A percentile compares a stretch with the other conserved stretches of the same genome.
Conservation (phyloP, 495 filamentous ascomycete species). For the Neurospora sp. region DNA sequence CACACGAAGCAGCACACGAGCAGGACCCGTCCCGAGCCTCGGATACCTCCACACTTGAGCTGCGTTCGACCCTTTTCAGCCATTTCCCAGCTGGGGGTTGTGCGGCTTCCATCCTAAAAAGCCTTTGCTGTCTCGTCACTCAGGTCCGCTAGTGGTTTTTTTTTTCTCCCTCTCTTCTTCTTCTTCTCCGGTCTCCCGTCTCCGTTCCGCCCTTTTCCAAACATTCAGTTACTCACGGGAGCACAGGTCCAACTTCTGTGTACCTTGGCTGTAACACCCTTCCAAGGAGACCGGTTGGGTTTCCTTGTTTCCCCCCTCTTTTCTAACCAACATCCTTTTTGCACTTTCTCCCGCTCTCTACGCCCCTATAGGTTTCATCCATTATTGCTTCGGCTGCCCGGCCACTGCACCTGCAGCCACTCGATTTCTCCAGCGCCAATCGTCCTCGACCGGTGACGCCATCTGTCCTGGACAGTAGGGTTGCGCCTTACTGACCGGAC, state of each 20-base stretch:
- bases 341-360: neutral
- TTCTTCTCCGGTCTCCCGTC: neutral
- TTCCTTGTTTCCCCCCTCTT: slow-evolving; percentile 1
- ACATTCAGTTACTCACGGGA: neutral
- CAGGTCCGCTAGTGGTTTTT: neutral
- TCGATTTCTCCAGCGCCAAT: slow-evolving; percentile 4
- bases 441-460: neutral
- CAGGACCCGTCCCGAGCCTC: neutral
- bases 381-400: neutral
- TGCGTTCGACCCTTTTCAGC: neutral
- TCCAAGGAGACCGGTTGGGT: neutral
- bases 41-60: neutral
- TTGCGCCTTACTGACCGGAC: neutral
- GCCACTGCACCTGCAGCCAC: neutral
- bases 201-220: neutral
- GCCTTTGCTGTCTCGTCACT: neutral
- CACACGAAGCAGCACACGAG: neutral
- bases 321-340: neutral
- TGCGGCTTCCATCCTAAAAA: slow-evolving; percentile 1
- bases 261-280: neutral
- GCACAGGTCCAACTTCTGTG: slow-evolving; percentile 9
- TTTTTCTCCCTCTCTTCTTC: neutral
- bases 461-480: neutral
- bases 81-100: neutral
- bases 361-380: neutral